Percentiles rank a stretch among this genome's conserved stretches.
Evolutionary conservation across 1,284 basidiomycete genomes (phyloP).

Genomic region (Clitocybe nebularis): DNA sequence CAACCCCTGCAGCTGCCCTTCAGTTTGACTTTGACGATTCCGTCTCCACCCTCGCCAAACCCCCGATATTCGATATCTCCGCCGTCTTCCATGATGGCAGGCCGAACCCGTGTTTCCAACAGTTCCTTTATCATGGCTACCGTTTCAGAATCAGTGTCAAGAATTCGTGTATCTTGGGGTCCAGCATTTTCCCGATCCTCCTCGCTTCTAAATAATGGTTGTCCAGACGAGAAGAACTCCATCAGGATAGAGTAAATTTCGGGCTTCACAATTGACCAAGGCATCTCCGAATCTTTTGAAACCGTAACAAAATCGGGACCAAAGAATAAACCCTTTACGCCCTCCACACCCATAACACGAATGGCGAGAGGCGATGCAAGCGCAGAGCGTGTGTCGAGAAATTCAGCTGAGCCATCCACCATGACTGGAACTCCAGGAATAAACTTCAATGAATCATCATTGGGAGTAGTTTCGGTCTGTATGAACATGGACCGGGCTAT

Average conservation of each 20-base stretch:
- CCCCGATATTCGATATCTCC: constrained; percentile 86
- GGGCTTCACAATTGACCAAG: constrained; percentile 94
- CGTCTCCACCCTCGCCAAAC: constrained; percentile 61
- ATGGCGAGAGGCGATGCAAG: constrained; percentile 89
- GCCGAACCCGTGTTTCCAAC: constrained; percentile 90
- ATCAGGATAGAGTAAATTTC: constrained; percentile 97
- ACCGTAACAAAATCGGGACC: constrained; percentile 99
- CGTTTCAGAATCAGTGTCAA: constrained; percentile 95
- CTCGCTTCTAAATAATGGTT: constrained; percentile 79
- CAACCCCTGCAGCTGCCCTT: constrained; percentile 98
- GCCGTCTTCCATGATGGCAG: constrained; percentile 95
- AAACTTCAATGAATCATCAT: constrained; percentile 97
- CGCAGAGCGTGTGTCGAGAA: constrained; percentile 84
- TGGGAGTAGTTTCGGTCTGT: constrained; percentile 95
- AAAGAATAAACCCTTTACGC: constrained; percentile 87
- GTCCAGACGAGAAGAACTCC: constrained; percentile 94
- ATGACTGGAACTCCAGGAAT: constrained; percentile 92
- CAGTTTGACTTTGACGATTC: constrained; percentile 80
- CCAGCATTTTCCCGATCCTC: constrained; percentile 77
- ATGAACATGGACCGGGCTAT: constrained; percentile 92
- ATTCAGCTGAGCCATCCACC: constrained; percentile 86
- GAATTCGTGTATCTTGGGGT: constrained; percentile 92
- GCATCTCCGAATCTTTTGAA: constrained; percentile 82
- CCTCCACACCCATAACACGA: constrained; percentile 90
- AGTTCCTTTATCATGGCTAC: constrained; percentile 99